phyloP scores from a whole-genome alignment of 1,139 yeast genomes.

The Protomyces lactucae-debilis region DNA sequence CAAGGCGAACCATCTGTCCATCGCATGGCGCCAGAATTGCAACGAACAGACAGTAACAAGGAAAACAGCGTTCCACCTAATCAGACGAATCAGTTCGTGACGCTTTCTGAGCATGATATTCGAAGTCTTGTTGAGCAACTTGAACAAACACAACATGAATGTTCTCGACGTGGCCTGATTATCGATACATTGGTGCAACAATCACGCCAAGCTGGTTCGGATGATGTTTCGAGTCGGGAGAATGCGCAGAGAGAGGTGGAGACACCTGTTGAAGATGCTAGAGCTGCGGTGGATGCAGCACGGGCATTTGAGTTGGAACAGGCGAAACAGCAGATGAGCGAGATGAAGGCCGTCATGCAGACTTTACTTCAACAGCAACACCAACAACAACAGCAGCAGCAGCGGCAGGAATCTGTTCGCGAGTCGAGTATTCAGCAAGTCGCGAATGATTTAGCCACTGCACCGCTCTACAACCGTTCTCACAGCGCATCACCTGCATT shows the following conservation, averaged over 20 bases:
- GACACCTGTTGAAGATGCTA: background rate
- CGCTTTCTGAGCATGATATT: background rate
- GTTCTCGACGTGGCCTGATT: slow-evolving; percentile 20
- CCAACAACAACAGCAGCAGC: background rate
- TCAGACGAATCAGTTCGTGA: background rate
- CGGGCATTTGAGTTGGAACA: background rate
- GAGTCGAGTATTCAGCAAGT: background rate
- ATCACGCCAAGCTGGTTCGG: background rate
- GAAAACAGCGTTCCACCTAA: background rate
- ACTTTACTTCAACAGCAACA: background rate
- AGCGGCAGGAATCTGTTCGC: background rate
- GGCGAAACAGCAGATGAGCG: background rate
- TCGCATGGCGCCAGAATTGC: background rate
- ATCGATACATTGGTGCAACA: slow-evolving; percentile 8
- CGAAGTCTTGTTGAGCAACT: background rate
- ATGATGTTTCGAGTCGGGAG: background rate
- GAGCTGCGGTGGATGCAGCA: background rate
- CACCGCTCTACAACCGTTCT: background rate
- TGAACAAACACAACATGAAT: slow-evolving; percentile 1
- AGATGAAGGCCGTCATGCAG: background rate
- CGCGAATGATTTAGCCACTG: background rate
- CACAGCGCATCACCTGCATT: background rate
- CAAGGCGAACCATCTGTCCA: background rate
- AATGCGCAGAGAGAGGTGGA: background rate
- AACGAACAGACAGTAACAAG: background rate